Conservation (phyloP, 768 basidiomycete genomes). For the Hygrocybe coccinea region DNA sequence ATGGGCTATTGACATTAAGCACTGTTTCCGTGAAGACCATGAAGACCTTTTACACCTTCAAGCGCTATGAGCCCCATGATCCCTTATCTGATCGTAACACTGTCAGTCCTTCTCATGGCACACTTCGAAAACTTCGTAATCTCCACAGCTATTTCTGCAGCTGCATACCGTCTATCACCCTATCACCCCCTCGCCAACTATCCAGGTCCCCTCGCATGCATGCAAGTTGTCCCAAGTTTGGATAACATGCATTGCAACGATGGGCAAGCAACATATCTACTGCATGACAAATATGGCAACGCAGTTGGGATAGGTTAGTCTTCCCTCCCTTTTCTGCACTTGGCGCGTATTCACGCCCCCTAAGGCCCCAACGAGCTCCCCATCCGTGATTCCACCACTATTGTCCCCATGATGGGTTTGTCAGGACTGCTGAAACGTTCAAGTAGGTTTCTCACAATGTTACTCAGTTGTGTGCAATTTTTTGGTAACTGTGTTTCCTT, state of each 20-base stretch:
- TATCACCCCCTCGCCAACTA: slow-evolving; percentile 43
- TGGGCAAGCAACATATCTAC: slow-evolving; percentile 41
- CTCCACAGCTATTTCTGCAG: slow-evolving; percentile 11
- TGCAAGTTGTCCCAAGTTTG: slow-evolving; percentile 39
- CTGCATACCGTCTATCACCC: slow-evolving; percentile 42
- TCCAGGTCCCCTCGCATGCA: slow-evolving; percentile 43
- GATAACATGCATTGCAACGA: slow-evolving; percentile 25
- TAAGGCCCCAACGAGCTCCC: slow-evolving; percentile 61
- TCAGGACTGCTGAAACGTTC: slow-evolving; percentile 54
- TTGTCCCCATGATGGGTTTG: slow-evolving; percentile 45
- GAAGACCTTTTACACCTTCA: slow-evolving; percentile 2
- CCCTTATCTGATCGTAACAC: neutral
- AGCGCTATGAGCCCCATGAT: neutral
- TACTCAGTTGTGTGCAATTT: neutral
- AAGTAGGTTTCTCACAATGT: slow-evolving; percentile 32
- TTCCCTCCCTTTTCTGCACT: neutral
- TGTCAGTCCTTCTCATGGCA: neutral
- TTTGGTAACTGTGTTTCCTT: too few species aligned
- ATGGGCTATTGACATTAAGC: too few species aligned
- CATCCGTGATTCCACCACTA: slow-evolving; percentile 41
- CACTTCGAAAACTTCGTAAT: neutral
- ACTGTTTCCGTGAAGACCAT: too few species aligned
- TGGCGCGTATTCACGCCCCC: neutral
- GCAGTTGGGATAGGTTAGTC: slow-evolving; percentile 49
- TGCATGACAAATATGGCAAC: slow-evolving; percentile 51